phyloP scores from a whole-genome alignment of 202 grass and related monocot species.

The Schoenoplectus tabernaemontani region DNA sequence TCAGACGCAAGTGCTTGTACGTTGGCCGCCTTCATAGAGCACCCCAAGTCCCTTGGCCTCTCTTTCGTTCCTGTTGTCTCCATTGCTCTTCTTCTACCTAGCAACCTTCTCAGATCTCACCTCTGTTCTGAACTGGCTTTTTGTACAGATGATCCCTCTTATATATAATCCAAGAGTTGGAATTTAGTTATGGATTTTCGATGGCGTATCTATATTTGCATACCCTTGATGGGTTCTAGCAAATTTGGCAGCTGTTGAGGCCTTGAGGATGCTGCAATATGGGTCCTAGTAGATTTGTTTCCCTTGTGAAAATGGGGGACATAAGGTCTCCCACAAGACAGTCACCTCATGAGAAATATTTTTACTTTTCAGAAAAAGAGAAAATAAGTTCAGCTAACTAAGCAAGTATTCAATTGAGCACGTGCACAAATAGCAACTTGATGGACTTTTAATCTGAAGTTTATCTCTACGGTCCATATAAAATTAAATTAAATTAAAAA shows the following conservation, averaged over 20 bases:
- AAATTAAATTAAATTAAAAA: not conserved
- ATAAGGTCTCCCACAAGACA: not conserved
- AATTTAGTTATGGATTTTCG: not conserved
- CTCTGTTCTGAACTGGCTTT: not conserved
- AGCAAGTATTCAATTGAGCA: not conserved
- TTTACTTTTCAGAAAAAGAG: not conserved
- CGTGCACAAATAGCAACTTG: not conserved
- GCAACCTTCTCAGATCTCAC: not conserved
- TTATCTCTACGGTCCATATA: not conserved
- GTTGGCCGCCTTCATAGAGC: not conserved
- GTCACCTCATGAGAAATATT: not conserved
- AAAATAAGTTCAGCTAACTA: not conserved
- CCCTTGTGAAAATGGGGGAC: not conserved
- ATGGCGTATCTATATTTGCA: not conserved
- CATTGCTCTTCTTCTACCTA: not conserved
- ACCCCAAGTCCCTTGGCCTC: not conserved
- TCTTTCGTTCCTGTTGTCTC: not conserved
- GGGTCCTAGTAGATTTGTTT: not conserved
- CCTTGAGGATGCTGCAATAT: not conserved
- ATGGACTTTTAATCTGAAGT: not conserved
- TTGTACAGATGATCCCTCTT: not conserved
- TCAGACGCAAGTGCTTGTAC: not conserved
- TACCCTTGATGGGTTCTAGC: not conserved
- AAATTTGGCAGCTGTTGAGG: not conserved
- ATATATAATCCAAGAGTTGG: not conserved